Percentiles rank a stretch among this genome's conserved stretches.
Evolutionary conservation across 1,284 basidiomycete species (phyloP).

Genomic region (Ustilago bromivora): DNA sequence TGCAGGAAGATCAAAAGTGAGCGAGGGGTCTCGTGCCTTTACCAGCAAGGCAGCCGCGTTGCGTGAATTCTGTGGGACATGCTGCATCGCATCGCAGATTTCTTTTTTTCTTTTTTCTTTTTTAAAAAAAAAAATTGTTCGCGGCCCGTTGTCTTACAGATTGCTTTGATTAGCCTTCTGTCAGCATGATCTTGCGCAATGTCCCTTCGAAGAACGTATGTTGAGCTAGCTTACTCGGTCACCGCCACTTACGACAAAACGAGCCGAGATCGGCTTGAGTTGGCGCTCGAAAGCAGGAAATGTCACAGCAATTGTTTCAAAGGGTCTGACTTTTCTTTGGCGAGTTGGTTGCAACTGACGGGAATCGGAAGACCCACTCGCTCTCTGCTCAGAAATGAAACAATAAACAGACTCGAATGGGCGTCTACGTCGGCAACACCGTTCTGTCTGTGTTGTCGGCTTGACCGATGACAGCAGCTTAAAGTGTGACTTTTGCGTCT

Average conservation of each 20-base stretch:
- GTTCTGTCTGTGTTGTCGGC: background rate
- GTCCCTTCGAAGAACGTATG: too few relatives aligned
- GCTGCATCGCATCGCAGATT: background rate
- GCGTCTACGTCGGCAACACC: background rate
- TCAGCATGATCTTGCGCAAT: background rate
- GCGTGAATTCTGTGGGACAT: conserved; percentile 12
- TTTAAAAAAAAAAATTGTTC: background rate
- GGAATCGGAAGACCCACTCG: conserved; percentile 3
- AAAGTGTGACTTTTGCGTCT: background rate
- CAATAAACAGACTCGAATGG: background rate
- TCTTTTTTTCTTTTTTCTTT: background rate
- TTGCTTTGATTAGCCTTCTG: background rate
- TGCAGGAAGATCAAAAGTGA: background rate
- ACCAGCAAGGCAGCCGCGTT: conserved; percentile 8
- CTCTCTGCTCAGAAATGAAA: background rate
- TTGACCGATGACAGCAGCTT: background rate
- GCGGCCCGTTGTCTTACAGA: background rate
- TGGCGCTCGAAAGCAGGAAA: background rate
- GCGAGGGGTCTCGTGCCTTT: conserved; percentile 1
- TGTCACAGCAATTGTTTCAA: background rate
- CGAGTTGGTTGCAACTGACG: background rate
- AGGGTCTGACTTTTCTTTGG: background rate
- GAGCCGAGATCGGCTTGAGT: background rate
- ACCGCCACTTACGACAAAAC: background rate
- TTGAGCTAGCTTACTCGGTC: background rate